Conservation (phyloP, 768 basidiomycete genomes). For the Podaxis sp. region DNA sequence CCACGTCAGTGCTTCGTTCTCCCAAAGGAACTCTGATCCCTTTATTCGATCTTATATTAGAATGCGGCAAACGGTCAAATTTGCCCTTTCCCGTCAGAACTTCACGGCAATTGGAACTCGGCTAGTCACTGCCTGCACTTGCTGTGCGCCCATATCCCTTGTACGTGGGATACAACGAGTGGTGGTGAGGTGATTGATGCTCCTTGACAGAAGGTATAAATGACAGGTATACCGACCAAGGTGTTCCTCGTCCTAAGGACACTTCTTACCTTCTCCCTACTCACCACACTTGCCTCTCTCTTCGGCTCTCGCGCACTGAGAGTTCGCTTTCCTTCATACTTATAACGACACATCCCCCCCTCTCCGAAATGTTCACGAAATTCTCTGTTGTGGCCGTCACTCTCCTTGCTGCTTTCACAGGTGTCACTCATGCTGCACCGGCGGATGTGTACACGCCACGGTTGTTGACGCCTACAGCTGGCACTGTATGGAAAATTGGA, state of each 20-base stretch:
- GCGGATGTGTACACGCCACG: slow-evolving; percentile 1
- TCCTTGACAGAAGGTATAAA: background rate
- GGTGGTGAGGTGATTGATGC: background rate
- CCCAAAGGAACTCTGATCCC: background rate
- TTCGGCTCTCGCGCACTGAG: background rate
- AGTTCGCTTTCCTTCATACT: background rate
- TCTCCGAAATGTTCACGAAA: slow-evolving; percentile 8
- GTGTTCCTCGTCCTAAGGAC: background rate
- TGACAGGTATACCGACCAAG: background rate
- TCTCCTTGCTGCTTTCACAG: slow-evolving; percentile 1
- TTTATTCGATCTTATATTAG: background rate
- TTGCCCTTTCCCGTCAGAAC: background rate
- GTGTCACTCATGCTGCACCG: slow-evolving; percentile 3
- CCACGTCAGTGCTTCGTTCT: background rate
- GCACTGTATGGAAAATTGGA: slow-evolving; percentile 4
- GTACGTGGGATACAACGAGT: background rate
- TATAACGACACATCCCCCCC: background rate
- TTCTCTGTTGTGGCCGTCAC: background rate
- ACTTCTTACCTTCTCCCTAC: background rate
- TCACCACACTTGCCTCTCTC: background rate
- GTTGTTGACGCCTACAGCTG: background rate
- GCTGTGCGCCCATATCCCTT: background rate
- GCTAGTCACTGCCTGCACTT: background rate
- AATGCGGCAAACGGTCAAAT: background rate
- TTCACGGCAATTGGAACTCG: background rate